Evolutionary conservation across 163 green algal genomes (phyloP).

Genomic region (Chlorella variabilis): DNA sequence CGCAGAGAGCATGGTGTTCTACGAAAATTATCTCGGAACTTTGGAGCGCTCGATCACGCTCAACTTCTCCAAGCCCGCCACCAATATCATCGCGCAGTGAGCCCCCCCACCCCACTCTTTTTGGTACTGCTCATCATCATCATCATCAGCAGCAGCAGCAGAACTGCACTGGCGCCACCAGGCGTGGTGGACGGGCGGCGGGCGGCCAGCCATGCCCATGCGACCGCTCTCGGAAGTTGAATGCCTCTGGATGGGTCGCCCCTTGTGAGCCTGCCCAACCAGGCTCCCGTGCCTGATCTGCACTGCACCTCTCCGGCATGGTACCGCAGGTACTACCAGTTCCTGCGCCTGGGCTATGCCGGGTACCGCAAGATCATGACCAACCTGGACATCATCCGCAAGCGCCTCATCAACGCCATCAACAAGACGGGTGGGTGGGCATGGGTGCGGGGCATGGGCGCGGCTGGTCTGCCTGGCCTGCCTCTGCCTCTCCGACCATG

Average conservation of each 20-base stretch:
- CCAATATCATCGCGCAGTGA: conserved; percentile 63
- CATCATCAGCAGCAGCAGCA: too few relatives aligned
- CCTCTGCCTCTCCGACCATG: too few relatives aligned
- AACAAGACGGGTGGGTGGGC: conserved; percentile 31
- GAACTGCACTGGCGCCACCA: too few relatives aligned
- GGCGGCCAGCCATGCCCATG: too few relatives aligned
- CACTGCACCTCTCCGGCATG: background rate
- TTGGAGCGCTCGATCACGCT: conserved; percentile 72
- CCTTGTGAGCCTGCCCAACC: too few relatives aligned
- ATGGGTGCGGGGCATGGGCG: background rate
- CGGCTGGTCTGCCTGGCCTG: background rate
- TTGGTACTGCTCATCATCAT: too few relatives aligned
- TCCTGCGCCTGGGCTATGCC: conserved; percentile 66
- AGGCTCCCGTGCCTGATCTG: too few relatives aligned
- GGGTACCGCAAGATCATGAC: conserved; percentile 72
- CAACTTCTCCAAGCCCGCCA: conserved; percentile 73
- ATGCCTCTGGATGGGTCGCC: too few relatives aligned
- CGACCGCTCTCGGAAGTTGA: too few relatives aligned
- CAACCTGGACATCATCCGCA: conserved; percentile 59
- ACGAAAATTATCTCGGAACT: conserved; percentile 54
- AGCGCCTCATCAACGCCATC: conserved; percentile 50
- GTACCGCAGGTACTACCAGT: conserved; percentile 42
- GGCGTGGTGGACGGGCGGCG: too few relatives aligned
- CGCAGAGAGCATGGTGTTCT: conserved; percentile 27
- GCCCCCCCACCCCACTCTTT: background rate